Conservation (phyloP, 192 early-diverging fungal genomes). For the Spizellomyces punctatus region DNA sequence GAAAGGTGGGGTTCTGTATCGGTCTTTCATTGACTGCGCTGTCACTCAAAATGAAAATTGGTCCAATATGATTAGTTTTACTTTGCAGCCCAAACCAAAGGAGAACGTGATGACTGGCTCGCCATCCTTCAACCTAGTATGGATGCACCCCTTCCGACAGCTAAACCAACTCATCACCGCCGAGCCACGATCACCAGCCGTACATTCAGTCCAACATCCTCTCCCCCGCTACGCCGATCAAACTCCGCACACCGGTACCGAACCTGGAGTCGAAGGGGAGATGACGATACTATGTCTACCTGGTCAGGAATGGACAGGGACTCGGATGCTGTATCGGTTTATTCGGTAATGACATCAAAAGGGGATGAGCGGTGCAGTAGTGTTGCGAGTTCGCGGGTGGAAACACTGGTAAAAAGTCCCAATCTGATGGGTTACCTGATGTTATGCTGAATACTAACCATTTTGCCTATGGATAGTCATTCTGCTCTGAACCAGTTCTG, state of each 20-base stretch:
- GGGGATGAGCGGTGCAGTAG: conserved; percentile 33
- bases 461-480: conserved; percentile 36
- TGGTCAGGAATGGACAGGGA: conserved; percentile 17
- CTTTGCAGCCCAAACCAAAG: conserved; percentile 48
- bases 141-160: background rate
- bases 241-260: conserved; percentile 22
- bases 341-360: conserved; percentile 35
- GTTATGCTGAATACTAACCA: conserved; percentile 5
- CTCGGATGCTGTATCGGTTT: conserved; percentile 43
- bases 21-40: no score
- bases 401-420: conserved; percentile 46
- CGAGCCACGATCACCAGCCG: conserved; percentile 17
- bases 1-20: conserved; percentile 12
- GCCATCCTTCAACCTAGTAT: conserved; percentile 28
- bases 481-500: conserved; percentile 56
- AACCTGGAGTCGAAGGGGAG: conserved; percentile 18
- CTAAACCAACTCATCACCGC: background rate
- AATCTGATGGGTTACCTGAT: background rate
- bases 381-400: conserved; percentile 34
- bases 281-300: conserved; percentile 37
- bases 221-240: conserved; percentile 12
- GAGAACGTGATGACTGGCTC: conserved; percentile 53
- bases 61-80: conserved; percentile 37
- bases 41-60: no score
- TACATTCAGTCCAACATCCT: background rate